Base-by-base conservation (phyloP, 2,329 filamentous ascomycete genomes). In the Paecilomyces dactylethromorphus region DNA sequence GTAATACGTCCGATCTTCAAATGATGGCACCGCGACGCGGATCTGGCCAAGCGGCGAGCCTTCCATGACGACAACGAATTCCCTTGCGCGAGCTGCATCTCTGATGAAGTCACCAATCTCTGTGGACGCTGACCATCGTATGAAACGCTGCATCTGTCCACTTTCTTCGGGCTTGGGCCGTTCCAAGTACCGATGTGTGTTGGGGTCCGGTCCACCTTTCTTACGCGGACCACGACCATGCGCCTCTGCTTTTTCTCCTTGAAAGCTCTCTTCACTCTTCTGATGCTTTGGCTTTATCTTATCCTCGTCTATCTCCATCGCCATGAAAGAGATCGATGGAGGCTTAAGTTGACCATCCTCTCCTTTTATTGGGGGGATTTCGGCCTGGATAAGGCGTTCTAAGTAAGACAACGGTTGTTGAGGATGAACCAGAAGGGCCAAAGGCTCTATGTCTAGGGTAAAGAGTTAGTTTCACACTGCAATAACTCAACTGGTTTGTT, bases 41-140 rank as follows among this genome's bases (percentile, higher is more conserved):
- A 96, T 87, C 56, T 71, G 69, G 65, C 91, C 85, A 1, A 81
- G 72, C 0, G 81, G 77, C 0, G 81, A 80, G 0, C 90, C 90
- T 69, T 95, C 89, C 58, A 97, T 90, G 56, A 88, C 85, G 51
- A 97, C 86, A 2, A 88, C 86, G 69, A 97, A 96, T 69, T 96
- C 91, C 57, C 90, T 86, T 0, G 90, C 90, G 2, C 90, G 82
- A 0, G 92, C 90, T 0, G 92, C 92, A 70, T 97, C 92, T 8
- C 91, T 86, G 64, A 97, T 94, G 69, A 97, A 97, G 75, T 96
- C 92, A 10, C 92, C 92, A 32, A 97, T 89, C 71, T 97, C 92
- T 0, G 92, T 96, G 31, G 87, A 90, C 50, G 87, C 86, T 52
- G 88, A 92, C 92, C 92, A 97, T 31, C 91, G 87, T 2, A 96